Evolutionary conservation across 768 basidiomycete genomes (phyloP).

Genomic region (Mrakia hoshinonis): DNA sequence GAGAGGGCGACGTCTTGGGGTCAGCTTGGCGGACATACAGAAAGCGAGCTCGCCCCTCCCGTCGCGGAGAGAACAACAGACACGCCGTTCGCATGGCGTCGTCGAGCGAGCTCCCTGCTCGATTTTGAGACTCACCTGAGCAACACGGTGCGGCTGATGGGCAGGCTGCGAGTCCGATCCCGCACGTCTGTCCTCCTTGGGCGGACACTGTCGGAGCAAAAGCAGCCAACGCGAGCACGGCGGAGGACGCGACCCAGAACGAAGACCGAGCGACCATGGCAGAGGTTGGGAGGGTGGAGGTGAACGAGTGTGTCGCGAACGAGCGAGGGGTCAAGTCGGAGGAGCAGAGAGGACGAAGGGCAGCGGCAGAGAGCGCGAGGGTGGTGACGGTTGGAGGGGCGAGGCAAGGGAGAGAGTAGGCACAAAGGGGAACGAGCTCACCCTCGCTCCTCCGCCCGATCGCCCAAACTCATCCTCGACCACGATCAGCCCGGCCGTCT

Average conservation of each 20-base stretch:
- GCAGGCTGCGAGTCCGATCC: not conserved
- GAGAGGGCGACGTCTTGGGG: not conserved
- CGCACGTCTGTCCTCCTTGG: not conserved
- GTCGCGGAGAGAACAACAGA: too few species aligned
- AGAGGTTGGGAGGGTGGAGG: not conserved
- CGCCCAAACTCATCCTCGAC: not conserved
- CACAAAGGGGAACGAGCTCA: not conserved
- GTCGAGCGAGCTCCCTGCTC: too few species aligned
- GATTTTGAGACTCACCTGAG: slow-evolving; percentile 32
- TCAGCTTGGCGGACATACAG: not conserved
- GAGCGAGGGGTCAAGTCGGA: not conserved
- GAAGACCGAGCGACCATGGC: not conserved
- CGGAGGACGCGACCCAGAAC: not conserved
- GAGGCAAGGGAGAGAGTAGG: not conserved
- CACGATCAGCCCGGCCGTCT: not conserved
- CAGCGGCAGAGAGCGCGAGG: not conserved
- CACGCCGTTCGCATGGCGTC: too few species aligned
- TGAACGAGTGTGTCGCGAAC: not conserved
- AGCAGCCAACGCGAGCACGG: not conserved
- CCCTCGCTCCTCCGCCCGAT: too few species aligned
- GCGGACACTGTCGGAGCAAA: not conserved
- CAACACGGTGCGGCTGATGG: not conserved
- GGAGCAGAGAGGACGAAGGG: not conserved
- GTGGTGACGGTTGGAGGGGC: too few species aligned
- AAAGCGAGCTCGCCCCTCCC: too few species aligned